Conservation (phyloP, 2,329 filamentous ascomycete genomes). For the Huntiella omanensis region DNA sequence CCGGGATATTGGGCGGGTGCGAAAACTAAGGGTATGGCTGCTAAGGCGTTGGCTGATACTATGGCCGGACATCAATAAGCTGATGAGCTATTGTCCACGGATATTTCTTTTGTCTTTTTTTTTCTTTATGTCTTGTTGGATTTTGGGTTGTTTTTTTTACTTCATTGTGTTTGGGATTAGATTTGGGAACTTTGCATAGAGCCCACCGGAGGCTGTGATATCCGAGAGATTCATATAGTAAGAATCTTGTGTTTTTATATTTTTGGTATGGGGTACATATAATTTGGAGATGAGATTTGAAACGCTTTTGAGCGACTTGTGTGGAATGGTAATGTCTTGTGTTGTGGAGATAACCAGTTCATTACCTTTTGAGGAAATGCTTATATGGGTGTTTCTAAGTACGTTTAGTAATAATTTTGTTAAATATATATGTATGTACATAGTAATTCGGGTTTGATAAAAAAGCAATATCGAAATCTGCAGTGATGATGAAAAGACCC, state of each 20-base stretch:
- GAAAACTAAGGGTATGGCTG: constrained; percentile 3
- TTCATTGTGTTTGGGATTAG: neutral
- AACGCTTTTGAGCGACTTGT: no score
- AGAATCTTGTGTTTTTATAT: neutral
- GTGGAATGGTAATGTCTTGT: no score
- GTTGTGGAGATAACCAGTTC: no score
- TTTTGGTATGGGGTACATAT: neutral
- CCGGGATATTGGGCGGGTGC: constrained; percentile 36
- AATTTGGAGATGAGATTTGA: no score
- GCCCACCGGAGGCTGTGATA: neutral
- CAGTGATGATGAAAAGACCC: no score
- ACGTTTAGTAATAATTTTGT: no score
- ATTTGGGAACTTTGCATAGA: neutral
- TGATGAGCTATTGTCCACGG: neutral
- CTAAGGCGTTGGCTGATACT: constrained; percentile 5
- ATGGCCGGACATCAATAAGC: neutral
- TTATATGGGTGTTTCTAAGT: no score
- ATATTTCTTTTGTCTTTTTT: neutral
- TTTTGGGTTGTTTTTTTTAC: neutral
- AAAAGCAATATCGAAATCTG: no score
- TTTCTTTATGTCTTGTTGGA: constrained; percentile 3
- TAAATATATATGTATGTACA: no score
- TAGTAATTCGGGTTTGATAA: no score
- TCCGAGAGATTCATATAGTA: neutral
- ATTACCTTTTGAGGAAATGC: no score